Evolutionary conservation across 1,139 yeast species (phyloP), one percentile per base, ranked within the genome.

Genomic region (Zygoascus sp.): DNA sequence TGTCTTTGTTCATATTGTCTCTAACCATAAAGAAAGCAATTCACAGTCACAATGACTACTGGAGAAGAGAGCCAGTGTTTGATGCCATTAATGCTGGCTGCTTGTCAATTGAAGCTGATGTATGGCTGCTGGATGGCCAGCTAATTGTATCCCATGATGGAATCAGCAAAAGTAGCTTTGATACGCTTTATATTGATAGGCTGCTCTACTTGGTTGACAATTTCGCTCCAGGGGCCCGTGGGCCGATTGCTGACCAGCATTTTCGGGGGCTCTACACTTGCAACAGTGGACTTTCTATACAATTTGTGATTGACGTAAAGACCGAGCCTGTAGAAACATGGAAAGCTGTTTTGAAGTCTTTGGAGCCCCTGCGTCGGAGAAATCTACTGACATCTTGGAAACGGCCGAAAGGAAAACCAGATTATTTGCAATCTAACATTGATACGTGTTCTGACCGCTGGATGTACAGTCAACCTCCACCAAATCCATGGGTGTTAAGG

Each of bases 191-290:
- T 21, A 38, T 37, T 32, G 23, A 43, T 6, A 35, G 46, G n/a
- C 11, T 38, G 13, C 22, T 85, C 19, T 65, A 94, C 48, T 84
- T 85, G 63, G 84, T 85, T 56, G 95, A 85, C 61, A 84, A 84
- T 60, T 85, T 85, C 59, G 79, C 87, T 60, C 94, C 94, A 28
- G 95, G 95, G 32, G 85, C 92, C 1, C 75, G 94, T 66, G 94
- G 95, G 52, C 89, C 92, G n/a, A 80, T 92, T 0, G 79, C 86
- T 42, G 92, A 90, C 7, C 94, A 84, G 21, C 28, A 20, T 15
- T 48, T 39, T 27, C 40, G 32, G 5, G 53, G 53, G 1, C 37
- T 50, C 20, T 50, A 40, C 34, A 22, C 46, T 15, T 15, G 36
- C 17, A 40, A 69, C 32, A 66, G 74, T 1, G 59, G 60, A 32